phyloP scores from a whole-genome alignment of 2,329 filamentous ascomycete genomes.

The Aureobasidium mangrovei region DNA sequence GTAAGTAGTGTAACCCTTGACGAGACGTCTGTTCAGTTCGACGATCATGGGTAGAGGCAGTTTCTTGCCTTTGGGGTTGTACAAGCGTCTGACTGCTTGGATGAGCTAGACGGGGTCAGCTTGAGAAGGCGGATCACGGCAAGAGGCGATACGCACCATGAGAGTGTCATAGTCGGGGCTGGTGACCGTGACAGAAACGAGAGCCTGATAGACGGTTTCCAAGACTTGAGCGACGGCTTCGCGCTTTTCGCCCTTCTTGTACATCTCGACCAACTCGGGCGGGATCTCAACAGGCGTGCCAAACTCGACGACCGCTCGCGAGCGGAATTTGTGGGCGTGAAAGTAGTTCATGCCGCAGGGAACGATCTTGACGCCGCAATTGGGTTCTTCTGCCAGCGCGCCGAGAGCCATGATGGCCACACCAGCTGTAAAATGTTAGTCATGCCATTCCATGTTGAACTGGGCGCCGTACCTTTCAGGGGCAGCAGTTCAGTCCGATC shows the following conservation, averaged over 20 bases:
- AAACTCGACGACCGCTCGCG: conserved; percentile 90
- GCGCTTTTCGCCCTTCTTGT: conserved; percentile 71
- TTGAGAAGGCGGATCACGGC: neutral
- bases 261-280: conserved; percentile 71
- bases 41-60: conserved; percentile 85
- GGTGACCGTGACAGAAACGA: conserved; percentile 83
- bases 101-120: conserved; percentile 53
- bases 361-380: conserved; percentile 87
- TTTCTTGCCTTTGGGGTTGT: conserved; percentile 91
- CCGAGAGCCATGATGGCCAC: conserved; percentile 97
- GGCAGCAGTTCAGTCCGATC: conserved; percentile 86
- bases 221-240: conserved; percentile 80
- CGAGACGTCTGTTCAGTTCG: conserved; percentile 83
- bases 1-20: conserved; percentile 85
- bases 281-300: conserved; percentile 82
- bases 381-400: conserved; percentile 72
- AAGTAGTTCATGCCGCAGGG: conserved; percentile 99
- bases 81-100: conserved; percentile 84
- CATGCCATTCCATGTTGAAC: conserved; percentile 1
- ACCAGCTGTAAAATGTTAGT: conserved; percentile 51
- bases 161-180: conserved; percentile 92
- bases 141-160: conserved; percentile 48
- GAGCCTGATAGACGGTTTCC: conserved; percentile 74
- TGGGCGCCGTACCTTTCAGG: conserved; percentile 53
- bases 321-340: conserved; percentile 96